phyloP scores from a whole-genome alignment of 257 asterid genomes.

The Pogostemon cablin region DNA sequence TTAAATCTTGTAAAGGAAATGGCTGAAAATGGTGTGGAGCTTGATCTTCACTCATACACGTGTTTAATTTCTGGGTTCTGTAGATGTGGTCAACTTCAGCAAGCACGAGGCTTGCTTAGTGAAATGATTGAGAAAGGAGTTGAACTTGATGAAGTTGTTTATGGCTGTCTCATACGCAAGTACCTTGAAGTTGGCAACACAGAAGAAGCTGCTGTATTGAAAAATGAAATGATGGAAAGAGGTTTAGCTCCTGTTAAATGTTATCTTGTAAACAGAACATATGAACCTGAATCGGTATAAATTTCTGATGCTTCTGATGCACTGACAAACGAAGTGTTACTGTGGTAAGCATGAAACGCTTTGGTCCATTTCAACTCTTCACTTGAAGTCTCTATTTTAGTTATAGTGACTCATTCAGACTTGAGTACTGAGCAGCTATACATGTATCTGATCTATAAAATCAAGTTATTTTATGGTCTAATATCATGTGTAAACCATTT shows the following conservation, averaged over 20 bases:
- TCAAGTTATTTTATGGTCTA: conserved; percentile 2
- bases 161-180: conserved; percentile 70
- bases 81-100: conserved; percentile 59
- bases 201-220: conserved; percentile 64
- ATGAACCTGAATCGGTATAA: conserved; percentile 34
- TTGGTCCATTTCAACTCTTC: conserved; percentile 14
- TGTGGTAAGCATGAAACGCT: conserved; percentile 26
- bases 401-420: conserved; percentile 12
- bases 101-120: conserved; percentile 62
- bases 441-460: not conserved
- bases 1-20: conserved; percentile 63
- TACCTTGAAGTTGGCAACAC: conserved; percentile 59
- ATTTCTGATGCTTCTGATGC: conserved; percentile 31
- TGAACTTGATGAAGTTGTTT: conserved; percentile 72
- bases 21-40: conserved; percentile 58
- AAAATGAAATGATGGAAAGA: conserved; percentile 66
- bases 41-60: conserved; percentile 81
- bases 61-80: conserved; percentile 77
- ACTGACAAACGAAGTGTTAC: not conserved
- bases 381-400: conserved; percentile 13
- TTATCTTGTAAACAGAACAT: conserved; percentile 41
- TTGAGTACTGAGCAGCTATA: not conserved
- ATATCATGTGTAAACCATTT: not conserved
- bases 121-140: conserved; percentile 82
- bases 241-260: conserved; percentile 43